Conservation (phyloP, 202 grass and related monocot genomes). For the Miscanthus sacchariflorus region DNA sequence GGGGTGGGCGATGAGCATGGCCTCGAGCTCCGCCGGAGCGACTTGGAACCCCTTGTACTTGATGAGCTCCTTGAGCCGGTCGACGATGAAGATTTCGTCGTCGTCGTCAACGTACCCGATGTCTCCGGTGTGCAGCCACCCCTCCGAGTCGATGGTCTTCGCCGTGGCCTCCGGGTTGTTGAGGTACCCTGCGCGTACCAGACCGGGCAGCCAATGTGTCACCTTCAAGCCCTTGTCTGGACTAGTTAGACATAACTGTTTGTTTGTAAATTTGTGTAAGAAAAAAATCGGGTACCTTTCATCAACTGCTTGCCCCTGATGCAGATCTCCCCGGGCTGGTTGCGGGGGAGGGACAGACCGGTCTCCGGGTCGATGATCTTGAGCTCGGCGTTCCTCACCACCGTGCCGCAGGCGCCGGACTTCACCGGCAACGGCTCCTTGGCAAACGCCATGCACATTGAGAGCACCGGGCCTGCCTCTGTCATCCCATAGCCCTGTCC, state of each 20-base stretch:
- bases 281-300: slow-evolving; percentile 44
- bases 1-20: slow-evolving; percentile 65
- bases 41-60: slow-evolving; percentile 80
- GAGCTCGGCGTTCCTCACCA: slow-evolving; percentile 70
- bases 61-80: slow-evolving; percentile 79
- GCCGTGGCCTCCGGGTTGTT: slow-evolving; percentile 64
- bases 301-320: slow-evolving; percentile 65
- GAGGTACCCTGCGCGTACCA: slow-evolving; percentile 55
- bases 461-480: slow-evolving; percentile 66
- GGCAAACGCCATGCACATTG: slow-evolving; percentile 68
- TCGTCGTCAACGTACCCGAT: slow-evolving; percentile 62
- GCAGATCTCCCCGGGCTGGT: slow-evolving; percentile 66
- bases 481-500: slow-evolving; percentile 66
- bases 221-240: not conserved
- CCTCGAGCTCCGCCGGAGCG: slow-evolving; percentile 69
- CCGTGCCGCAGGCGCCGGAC: slow-evolving; percentile 66
- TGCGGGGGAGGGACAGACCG: slow-evolving; percentile 36
- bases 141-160: slow-evolving; percentile 54
- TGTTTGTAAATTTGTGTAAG: no score
- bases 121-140: slow-evolving; percentile 72
- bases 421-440: slow-evolving; percentile 60
- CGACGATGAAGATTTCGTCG: slow-evolving; percentile 71
- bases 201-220: not conserved
- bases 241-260: not conserved
- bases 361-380: slow-evolving; percentile 63